phyloP scores from a whole-genome alignment of 2,329 filamentous ascomycete species.

The Fusarium gaditjirri region DNA sequence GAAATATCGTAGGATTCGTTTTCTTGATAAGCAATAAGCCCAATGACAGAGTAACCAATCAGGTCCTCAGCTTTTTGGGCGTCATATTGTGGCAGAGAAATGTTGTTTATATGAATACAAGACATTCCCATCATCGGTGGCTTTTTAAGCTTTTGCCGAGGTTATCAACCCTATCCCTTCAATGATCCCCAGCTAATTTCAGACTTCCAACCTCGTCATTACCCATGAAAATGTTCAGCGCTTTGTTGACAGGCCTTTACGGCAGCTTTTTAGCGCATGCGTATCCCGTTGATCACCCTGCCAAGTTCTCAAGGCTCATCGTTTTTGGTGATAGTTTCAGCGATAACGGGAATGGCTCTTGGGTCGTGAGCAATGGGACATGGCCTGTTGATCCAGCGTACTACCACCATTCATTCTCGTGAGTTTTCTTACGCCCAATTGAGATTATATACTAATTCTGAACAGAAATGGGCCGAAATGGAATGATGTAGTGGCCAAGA shows the following conservation, averaged over 20 bases:
- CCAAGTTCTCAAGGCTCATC: slow-evolving; percentile 1
- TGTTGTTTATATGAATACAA: slow-evolving; percentile 2
- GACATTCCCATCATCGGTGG: slow-evolving; percentile 9
- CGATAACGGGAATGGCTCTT: slow-evolving; percentile 32
- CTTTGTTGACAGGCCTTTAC: background rate
- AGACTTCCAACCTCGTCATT: too few species aligned
- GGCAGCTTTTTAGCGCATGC: background rate
- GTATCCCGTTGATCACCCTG: background rate
- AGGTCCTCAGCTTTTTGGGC: rapidly evolving
- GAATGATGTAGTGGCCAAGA: slow-evolving; percentile 18
- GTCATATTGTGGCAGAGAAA: background rate
- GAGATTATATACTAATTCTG: rapidly evolving
- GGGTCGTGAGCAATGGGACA: slow-evolving; percentile 27
- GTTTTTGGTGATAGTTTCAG: slow-evolving; percentile 37
- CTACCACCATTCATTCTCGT: slow-evolving; percentile 31
- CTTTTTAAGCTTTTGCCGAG: slow-evolving; percentile 3
- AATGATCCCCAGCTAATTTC: too few species aligned
- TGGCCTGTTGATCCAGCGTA: slow-evolving; percentile 33
- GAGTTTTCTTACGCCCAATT: rapidly evolving
- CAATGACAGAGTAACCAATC: background rate
- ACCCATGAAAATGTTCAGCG: background rate
- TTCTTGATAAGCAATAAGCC: background rate
- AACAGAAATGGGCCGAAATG: slow-evolving; percentile 17
- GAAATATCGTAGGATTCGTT: background rate
- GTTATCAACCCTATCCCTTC: background rate